Evolutionary conservation across 192 early-diverging fungal species (phyloP).

Genomic region (Rhizophlyctis rosea): DNA sequence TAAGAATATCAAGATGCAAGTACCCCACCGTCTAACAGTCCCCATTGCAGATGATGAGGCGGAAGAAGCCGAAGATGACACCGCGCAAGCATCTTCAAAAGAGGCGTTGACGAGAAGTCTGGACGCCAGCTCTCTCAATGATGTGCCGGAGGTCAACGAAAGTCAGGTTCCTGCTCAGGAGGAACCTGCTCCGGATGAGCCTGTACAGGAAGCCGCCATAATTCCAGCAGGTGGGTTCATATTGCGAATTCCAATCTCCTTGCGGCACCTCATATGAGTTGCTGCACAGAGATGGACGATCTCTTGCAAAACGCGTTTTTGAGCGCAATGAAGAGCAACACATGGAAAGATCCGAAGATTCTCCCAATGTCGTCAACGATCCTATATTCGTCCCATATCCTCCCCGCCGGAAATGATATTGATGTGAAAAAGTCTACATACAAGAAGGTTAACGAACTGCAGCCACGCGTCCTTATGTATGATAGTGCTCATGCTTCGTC

Average conservation of each 20-base stretch:
- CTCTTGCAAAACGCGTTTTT: constrained; percentile 66
- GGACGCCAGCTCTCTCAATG: no score
- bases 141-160: neutral
- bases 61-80: no score
- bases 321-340: constrained; percentile 66
- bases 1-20: no score
- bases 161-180: neutral
- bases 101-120: no score
- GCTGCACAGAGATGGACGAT: constrained; percentile 74
- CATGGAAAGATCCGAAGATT: constrained; percentile 54
- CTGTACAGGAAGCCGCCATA: no score
- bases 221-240: neutral
- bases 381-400: constrained; percentile 74
- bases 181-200: neutral
- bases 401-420: constrained; percentile 61
- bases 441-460: constrained; percentile 62
- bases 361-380: constrained; percentile 74
- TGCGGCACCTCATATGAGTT: neutral
- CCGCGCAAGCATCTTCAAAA: no score
- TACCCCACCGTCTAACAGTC: no score
- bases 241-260: neutral
- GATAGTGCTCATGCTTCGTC: neutral
- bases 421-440: constrained; percentile 82
- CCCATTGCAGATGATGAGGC: no score
- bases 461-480: neutral